Conservation (phyloP, 768 basidiomycete genomes). For the Tulasnella sp. region DNA sequence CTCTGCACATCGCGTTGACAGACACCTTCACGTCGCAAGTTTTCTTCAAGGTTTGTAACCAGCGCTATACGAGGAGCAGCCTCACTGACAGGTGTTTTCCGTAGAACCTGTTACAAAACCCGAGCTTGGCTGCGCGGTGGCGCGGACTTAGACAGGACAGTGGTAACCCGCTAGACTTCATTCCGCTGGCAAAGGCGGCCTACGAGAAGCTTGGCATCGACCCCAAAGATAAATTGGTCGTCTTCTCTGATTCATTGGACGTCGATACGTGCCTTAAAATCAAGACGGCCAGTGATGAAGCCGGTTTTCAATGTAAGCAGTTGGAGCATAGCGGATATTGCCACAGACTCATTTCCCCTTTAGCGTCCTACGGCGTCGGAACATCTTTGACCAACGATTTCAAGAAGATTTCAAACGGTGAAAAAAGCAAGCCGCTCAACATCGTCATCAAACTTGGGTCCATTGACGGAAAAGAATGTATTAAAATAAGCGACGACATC, state of each 20-base stretch:
- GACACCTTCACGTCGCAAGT: slow-evolving; percentile 89
- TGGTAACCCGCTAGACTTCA: slow-evolving; percentile 81
- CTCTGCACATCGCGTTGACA: slow-evolving; percentile 70
- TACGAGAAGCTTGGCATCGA: slow-evolving; percentile 72
- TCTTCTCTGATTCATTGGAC: slow-evolving; percentile 81
- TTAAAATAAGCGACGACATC: slow-evolving; percentile 92
- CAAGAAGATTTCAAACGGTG: slow-evolving; percentile 42
- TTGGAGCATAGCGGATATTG: slow-evolving; percentile 22
- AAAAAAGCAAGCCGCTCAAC: slow-evolving; percentile 78
- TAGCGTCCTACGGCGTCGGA: slow-evolving; percentile 90
- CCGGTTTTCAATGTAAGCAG: slow-evolving; percentile 58
- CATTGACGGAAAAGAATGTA: slow-evolving; percentile 68
- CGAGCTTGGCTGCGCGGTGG: slow-evolving; percentile 68
- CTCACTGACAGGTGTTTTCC: slow-evolving; percentile 11
- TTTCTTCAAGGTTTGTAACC: slow-evolving; percentile 65
- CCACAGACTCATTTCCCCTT: slow-evolving; percentile 15
- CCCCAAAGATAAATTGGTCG: slow-evolving; percentile 58
- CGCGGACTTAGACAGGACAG: slow-evolving; percentile 86
- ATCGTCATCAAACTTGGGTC: slow-evolving; percentile 91
- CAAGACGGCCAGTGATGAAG: slow-evolving; percentile 63
- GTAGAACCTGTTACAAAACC: slow-evolving; percentile 40
- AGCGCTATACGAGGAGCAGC: background rate
- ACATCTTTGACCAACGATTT: slow-evolving; percentile 93
- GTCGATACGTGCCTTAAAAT: slow-evolving; percentile 67
- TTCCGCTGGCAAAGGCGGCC: slow-evolving; percentile 64